Evolutionary conservation across 345 rosid genomes (phyloP).

Genomic region (Eucalyptus microcorys): DNA sequence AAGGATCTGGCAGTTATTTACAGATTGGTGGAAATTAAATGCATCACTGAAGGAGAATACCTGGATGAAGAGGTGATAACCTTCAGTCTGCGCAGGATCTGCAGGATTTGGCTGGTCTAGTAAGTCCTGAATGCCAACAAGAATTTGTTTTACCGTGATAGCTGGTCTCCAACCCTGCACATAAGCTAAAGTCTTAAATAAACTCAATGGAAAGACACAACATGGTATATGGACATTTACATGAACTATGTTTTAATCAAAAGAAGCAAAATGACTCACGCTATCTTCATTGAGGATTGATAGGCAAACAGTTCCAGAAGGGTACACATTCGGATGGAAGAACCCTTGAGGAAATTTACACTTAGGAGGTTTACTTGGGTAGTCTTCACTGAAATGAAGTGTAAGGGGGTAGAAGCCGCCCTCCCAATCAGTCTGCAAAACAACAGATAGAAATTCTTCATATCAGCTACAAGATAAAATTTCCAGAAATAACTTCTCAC

Average conservation of each 20-base stretch:
- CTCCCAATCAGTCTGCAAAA: constrained; percentile 84
- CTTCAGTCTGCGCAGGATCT: constrained; percentile 91
- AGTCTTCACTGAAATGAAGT: constrained; percentile 75
- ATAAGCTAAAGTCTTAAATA: background rate
- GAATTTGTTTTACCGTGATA: constrained; percentile 84
- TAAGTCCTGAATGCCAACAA: constrained; percentile 82
- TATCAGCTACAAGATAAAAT: background rate
- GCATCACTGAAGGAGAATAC: constrained; percentile 8
- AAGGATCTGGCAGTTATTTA: background rate
- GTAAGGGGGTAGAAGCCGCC: constrained; percentile 77
- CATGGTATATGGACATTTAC: background rate
- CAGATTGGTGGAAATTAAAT: background rate
- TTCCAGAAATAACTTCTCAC: background rate
- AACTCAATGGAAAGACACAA: background rate
- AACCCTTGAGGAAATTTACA: constrained; percentile 79
- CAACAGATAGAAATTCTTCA: background rate
- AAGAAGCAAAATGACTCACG: constrained; percentile 21
- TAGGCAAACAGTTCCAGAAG: constrained; percentile 87
- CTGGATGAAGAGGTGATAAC: constrained; percentile 87
- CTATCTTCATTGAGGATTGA: constrained; percentile 84
- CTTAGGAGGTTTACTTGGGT: constrained; percentile 90
- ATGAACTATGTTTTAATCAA: background rate
- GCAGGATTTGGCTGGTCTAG: constrained; percentile 82
- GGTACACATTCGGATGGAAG: constrained; percentile 89
- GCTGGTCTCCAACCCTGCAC: constrained; percentile 92